phyloP scores from a whole-genome alignment of 1,284 basidiomycete genomes.

The Inonotus hispidus region DNA sequence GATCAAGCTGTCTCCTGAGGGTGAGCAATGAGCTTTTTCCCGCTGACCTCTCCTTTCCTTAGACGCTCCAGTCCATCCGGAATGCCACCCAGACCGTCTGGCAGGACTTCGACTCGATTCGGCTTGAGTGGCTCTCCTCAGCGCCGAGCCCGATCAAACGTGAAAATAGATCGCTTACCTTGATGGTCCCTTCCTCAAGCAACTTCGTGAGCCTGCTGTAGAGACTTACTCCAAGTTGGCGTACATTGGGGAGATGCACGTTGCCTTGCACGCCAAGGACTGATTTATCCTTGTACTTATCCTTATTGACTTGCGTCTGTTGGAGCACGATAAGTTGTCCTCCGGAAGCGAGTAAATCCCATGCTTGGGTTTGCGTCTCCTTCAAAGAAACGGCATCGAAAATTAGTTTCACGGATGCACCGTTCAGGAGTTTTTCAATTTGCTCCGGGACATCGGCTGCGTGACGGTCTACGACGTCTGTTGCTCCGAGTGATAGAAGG shows the following conservation, averaged over 20 bases:
- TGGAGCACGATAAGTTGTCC: constrained; percentile 18
- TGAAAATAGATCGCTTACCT: not conserved
- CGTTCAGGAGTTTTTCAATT: constrained; percentile 26
- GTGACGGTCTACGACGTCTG: constrained; percentile 42
- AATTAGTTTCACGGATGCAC: constrained; percentile 30
- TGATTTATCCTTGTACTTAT: constrained; percentile 3
- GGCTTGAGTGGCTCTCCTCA: constrained; percentile 28
- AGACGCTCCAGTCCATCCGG: constrained; percentile 37
- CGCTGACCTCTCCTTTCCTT: constrained; percentile 38
- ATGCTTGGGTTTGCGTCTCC: constrained; percentile 18
- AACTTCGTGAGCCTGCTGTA: constrained; percentile 10
- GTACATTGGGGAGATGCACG: not conserved
- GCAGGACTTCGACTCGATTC: constrained; percentile 38
- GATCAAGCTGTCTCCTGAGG: constrained; percentile 39
- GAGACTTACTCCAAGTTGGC: constrained; percentile 10
- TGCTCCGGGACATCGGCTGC: constrained; percentile 27
- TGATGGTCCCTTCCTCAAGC: constrained; percentile 2
- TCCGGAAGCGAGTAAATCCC: constrained; percentile 20
- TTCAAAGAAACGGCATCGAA: constrained; percentile 32
- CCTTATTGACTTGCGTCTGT: not conserved
- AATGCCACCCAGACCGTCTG: constrained; percentile 42
- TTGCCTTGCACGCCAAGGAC: constrained; percentile 3
- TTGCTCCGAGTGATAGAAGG: constrained; percentile 49
- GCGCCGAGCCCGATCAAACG: not conserved
- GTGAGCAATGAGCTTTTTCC: constrained; percentile 42